Conservation (phyloP, 441 rosid genomes). For the Aquilaria agallochum region DNA sequence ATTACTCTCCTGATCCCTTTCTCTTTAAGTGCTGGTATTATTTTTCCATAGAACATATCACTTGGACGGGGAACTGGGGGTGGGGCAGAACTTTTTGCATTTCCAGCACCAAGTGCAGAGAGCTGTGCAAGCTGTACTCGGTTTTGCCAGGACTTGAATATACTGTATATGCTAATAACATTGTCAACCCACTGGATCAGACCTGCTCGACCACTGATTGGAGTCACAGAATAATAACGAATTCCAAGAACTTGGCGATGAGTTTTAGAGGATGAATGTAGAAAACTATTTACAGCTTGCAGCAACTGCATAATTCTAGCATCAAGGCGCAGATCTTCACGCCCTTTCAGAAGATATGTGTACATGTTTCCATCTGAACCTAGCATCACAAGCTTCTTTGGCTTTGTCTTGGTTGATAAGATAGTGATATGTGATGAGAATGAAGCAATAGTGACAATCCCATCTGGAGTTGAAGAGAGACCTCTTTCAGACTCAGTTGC, state of each 20-base stretch:
- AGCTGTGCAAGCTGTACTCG: constrained; percentile 80
- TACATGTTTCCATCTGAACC: constrained; percentile 96
- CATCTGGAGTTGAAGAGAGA: constrained; percentile 50
- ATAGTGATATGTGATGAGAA: constrained; percentile 71
- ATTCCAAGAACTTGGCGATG: constrained; percentile 58
- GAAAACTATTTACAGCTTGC: constrained; percentile 83
- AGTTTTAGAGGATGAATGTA: constrained; percentile 60
- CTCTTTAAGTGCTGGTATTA: constrained; percentile 98
- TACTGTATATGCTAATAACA: constrained; percentile 89
- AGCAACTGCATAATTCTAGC: constrained; percentile 99
- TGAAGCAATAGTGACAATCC: constrained; percentile 81
- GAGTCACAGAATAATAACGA: constrained; percentile 97
- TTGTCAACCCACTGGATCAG: constrained; percentile 99
- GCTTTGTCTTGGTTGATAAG: constrained; percentile 94
- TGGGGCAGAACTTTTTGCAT: constrained; percentile 52
- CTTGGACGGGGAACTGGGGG: constrained; percentile 95
- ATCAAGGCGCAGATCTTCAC: constrained; percentile 99
- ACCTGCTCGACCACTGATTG: constrained; percentile 98
- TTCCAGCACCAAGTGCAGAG: constrained; percentile 55
- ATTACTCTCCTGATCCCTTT: constrained; percentile 96
- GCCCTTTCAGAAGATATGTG: constrained; percentile 91
- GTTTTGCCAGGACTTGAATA: constrained; percentile 94
- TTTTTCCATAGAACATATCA: constrained; percentile 99
- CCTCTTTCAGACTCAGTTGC: constrained; percentile 53
- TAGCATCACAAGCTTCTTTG: constrained; percentile 85